Percentiles rank a stretch among this genome's conserved stretches.
These are phyloP conservation scores for Ophiostoma pallidulum DNA, from an alignment of 2,329 filamentous ascomycete genomes.

Conservation along the genomic window DNA sequence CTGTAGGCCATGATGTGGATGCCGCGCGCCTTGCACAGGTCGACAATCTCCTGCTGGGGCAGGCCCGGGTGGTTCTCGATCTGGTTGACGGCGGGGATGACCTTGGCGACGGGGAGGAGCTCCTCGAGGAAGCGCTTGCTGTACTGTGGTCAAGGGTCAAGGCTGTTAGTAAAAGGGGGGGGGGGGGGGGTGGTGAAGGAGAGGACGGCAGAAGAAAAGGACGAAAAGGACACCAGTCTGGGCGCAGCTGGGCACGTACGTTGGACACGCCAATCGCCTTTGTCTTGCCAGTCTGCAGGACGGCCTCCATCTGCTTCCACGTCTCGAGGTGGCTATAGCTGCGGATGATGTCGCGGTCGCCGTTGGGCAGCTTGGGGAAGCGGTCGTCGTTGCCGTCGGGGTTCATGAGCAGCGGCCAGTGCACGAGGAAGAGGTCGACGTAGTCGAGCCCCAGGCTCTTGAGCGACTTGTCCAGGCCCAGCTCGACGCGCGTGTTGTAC, in stretches of 20 bases:
- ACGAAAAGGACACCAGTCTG: neutral
- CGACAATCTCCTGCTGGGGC: slow-evolving; percentile 62
- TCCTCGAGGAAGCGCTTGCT: slow-evolving; percentile 46
- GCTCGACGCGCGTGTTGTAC: slow-evolving; percentile 60
- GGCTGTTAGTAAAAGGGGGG: too few relatives aligned
- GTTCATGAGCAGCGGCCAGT: slow-evolving; percentile 79
- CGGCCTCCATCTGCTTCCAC: slow-evolving; percentile 66
- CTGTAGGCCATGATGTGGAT: slow-evolving; percentile 67
- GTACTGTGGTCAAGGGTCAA: slow-evolving; percentile 32
- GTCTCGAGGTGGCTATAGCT: slow-evolving; percentile 63
- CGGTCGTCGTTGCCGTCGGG: slow-evolving; percentile 63
- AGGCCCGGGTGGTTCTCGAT: slow-evolving; percentile 66
- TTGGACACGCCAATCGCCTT: slow-evolving; percentile 48
- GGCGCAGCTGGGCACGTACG: slow-evolving; percentile 23
- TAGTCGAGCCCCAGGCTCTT: slow-evolving; percentile 68
- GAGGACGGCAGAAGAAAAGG: neutral
- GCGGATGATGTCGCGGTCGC: slow-evolving; percentile 61
- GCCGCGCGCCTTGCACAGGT: slow-evolving; percentile 56
- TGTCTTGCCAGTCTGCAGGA: slow-evolving; percentile 50
- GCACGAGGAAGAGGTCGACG: slow-evolving; percentile 72
- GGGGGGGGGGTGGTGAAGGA: neutral
- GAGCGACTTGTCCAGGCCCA: slow-evolving; percentile 63
- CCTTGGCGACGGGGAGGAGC: slow-evolving; percentile 38
- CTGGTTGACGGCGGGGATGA: slow-evolving; percentile 60
- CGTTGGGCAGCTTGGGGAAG: slow-evolving; percentile 67